Evolutionary conservation across 441 rosid species (phyloP).

Genomic region (Hura crepitans): DNA sequence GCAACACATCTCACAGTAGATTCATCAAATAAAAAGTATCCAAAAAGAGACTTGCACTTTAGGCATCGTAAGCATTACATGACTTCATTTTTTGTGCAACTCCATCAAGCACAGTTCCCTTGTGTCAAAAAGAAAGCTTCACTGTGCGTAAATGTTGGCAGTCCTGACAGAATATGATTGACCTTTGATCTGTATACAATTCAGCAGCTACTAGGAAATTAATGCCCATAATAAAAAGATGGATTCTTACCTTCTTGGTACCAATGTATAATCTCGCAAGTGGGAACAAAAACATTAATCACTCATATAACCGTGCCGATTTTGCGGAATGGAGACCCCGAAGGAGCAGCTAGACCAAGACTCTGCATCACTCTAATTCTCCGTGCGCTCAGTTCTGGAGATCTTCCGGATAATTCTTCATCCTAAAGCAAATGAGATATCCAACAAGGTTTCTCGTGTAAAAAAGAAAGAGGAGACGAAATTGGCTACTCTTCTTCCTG

Average conservation of each 20-base stretch:
- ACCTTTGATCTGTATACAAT: not conserved
- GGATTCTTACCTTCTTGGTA: not conserved
- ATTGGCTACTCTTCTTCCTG: not conserved
- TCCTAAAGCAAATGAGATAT: slow-evolving; percentile 24
- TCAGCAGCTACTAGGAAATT: not conserved
- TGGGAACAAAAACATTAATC: not conserved
- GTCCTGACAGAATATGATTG: not conserved
- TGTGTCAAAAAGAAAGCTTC: not conserved
- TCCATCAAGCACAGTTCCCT: slow-evolving; percentile 2
- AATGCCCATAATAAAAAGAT: not conserved
- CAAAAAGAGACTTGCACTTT: not conserved
- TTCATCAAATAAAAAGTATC: not conserved
- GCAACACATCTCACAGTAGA: not conserved
- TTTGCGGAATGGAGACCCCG: slow-evolving; percentile 53
- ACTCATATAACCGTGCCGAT: slow-evolving; percentile 14
- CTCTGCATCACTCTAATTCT: slow-evolving; percentile 55
- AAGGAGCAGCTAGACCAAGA: slow-evolving; percentile 55
- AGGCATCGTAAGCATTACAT: slow-evolving; percentile 4
- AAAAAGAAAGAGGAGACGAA: not conserved
- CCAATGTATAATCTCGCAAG: not conserved
- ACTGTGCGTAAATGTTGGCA: too few species aligned
- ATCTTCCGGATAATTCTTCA: slow-evolving; percentile 22
- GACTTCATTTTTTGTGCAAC: not conserved
- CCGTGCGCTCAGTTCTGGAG: slow-evolving; percentile 38
- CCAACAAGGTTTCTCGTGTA: not conserved